phyloP scores from a whole-genome alignment of 2,329 filamentous ascomycete species.

The Waltergamsia citrina region DNA sequence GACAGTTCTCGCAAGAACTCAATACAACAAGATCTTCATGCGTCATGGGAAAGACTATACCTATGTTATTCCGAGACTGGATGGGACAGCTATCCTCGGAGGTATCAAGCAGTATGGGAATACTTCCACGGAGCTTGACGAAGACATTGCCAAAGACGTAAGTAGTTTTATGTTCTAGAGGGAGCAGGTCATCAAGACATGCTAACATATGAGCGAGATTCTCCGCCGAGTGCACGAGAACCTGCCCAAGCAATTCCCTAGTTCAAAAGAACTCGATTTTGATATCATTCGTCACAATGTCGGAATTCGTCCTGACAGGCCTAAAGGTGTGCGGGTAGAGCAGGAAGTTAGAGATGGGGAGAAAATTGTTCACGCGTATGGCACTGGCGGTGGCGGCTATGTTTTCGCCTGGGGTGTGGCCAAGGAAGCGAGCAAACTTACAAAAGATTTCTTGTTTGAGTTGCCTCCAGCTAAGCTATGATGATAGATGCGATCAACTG shows the following conservation, averaged over 20 bases:
- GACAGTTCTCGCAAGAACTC: conserved; percentile 6
- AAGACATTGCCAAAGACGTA: conserved; percentile 1
- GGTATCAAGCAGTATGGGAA: conserved; percentile 7
- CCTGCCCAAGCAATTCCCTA: conserved; percentile 2
- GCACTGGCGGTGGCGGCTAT: background rate
- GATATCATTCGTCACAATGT: background rate
- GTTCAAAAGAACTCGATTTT: background rate
- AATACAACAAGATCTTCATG: conserved; percentile 6
- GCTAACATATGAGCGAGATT: conserved; percentile 1
- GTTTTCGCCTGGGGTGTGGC: background rate
- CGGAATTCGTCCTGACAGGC: conserved; percentile 1
- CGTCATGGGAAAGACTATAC: conserved; percentile 7
- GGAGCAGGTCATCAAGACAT: background rate
- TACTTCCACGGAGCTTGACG: conserved; percentile 5
- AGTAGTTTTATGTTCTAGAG: background rate
- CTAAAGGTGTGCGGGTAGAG: conserved; percentile 1
- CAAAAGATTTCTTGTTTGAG: too few relatives aligned
- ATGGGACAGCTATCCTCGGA: conserved; percentile 10
- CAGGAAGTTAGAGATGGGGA: background rate
- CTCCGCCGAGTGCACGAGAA: conserved; percentile 5
- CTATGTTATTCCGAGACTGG: conserved; percentile 8
- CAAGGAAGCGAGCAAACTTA: too few relatives aligned
- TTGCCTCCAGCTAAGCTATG: too few relatives aligned
- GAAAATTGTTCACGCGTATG: background rate
- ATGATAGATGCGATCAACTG: too few relatives aligned